phyloP scores from a whole-genome alignment of 2,329 filamentous ascomycete genomes.

The Calonectria hawksworthii region DNA sequence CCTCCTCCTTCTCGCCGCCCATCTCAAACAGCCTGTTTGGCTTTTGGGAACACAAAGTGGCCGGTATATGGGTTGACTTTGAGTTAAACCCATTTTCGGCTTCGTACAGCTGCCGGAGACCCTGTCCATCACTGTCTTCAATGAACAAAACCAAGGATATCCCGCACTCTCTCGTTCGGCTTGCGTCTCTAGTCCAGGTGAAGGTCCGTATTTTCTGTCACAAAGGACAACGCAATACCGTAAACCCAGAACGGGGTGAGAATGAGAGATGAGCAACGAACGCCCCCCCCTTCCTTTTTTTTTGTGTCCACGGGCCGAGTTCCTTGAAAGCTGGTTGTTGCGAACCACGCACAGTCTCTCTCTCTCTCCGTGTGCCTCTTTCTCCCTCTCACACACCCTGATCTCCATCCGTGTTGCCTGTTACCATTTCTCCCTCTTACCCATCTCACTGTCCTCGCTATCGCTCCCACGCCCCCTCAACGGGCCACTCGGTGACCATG shows the following conservation, averaged over 20 bases:
- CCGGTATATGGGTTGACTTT: not conserved
- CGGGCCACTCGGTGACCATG: not conserved
- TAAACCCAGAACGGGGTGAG: not conserved
- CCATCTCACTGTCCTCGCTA: not conserved
- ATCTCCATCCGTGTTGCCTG: not conserved
- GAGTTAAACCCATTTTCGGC: slow-evolving; percentile 26
- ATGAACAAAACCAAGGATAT: slow-evolving; percentile 32
- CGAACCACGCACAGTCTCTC: not conserved
- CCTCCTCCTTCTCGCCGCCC: not conserved
- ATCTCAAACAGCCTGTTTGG: not conserved
- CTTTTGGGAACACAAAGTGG: not conserved
- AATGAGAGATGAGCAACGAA: not conserved
- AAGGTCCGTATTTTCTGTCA: slow-evolving; percentile 32
- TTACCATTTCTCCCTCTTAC: not conserved
- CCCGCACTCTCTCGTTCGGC: slow-evolving; percentile 21
- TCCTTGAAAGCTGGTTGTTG: not conserved
- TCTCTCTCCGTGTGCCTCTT: not conserved
- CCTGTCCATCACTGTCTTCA: slow-evolving; percentile 2
- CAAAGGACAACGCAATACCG: not conserved
- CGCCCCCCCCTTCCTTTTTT: not conserved
- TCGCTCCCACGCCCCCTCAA: slow-evolving; percentile 16
- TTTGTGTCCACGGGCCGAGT: not conserved
- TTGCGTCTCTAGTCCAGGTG: slow-evolving; percentile 27
- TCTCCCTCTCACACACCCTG: not conserved
- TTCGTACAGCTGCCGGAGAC: slow-evolving; percentile 21